Conservation (phyloP, 345 rosid species). For the Erysimum cheiranthoides region DNA sequence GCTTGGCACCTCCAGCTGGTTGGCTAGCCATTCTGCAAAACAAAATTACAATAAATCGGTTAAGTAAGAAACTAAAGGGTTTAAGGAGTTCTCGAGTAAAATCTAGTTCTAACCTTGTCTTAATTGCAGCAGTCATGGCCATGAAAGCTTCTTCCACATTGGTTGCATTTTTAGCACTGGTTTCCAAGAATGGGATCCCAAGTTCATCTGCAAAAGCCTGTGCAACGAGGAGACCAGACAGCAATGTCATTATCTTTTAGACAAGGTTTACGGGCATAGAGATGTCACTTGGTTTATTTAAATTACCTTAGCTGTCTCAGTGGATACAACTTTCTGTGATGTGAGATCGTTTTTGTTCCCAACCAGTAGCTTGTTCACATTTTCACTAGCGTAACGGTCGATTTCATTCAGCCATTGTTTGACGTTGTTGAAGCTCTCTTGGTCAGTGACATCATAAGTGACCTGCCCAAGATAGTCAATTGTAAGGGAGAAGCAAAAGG, state of each 20-base stretch:
- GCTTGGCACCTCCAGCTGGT: slow-evolving; percentile 66
- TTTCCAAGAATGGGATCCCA: slow-evolving; percentile 86
- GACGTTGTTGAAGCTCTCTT: slow-evolving; percentile 85
- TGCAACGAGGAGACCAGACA: neutral
- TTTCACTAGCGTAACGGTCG: slow-evolving; percentile 80
- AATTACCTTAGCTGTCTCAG: slow-evolving; percentile 71
- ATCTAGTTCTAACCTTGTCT: slow-evolving; percentile 54
- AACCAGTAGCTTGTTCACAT: slow-evolving; percentile 79
- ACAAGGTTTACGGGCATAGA: neutral
- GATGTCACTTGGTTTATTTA: neutral
- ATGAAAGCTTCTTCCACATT: slow-evolving; percentile 82
- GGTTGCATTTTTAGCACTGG: slow-evolving; percentile 76
- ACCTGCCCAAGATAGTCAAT: slow-evolving; percentile 48
- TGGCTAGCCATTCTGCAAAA: slow-evolving; percentile 75
- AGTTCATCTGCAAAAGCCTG: slow-evolving; percentile 84
- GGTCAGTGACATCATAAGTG: slow-evolving; percentile 84
- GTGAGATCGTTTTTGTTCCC: slow-evolving; percentile 80
- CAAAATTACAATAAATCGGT: neutral
- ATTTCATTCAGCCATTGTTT: slow-evolving; percentile 83
- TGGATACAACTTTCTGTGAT: slow-evolving; percentile 72
- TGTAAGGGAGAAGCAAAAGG: neutral
- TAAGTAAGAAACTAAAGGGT: neutral
- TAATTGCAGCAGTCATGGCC: slow-evolving; percentile 83
- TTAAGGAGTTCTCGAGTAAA: neutral
- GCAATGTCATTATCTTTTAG: neutral